These are phyloP conservation scores for Pseudognaphalium luteoalbum DNA, from an alignment of 129 eudicot genomes.

Conservation along the genomic window DNA sequence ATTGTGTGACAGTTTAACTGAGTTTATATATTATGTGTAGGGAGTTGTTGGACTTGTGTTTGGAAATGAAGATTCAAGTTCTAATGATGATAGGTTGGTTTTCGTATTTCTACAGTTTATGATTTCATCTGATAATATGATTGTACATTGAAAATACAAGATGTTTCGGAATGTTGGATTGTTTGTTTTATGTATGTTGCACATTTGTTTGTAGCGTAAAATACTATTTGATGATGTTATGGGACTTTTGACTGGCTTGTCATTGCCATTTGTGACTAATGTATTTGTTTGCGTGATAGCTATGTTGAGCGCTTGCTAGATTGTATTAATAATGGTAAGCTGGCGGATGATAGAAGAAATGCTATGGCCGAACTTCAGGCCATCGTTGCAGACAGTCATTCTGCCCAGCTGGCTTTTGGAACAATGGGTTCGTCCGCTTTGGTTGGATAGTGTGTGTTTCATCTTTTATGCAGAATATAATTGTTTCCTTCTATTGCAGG, in stretches of 20 bases:
- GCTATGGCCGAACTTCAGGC: conserved; percentile 87
- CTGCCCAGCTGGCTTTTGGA: conserved; percentile 92
- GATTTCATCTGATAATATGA: background rate
- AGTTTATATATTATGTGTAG: conserved; percentile 33
- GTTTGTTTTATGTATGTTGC: background rate
- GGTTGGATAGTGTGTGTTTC: conserved; percentile 2
- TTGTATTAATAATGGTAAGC: conserved; percentile 73
- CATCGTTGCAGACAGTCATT: conserved; percentile 75
- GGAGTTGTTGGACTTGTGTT: conserved; percentile 84
- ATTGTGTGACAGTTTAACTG: background rate
- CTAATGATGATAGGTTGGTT: conserved; percentile 76
- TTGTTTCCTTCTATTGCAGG: conserved; percentile 49
- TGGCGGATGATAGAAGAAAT: conserved; percentile 81
- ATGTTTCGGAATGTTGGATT: conserved; percentile 7
- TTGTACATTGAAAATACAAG: background rate
- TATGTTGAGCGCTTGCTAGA: conserved; percentile 94
- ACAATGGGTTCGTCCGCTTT: conserved; percentile 62
- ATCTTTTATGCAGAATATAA: conserved; percentile 13
- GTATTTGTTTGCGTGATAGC: conserved; percentile 39
- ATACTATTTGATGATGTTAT: background rate
- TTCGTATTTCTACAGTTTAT: conserved; percentile 4
- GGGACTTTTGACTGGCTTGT: conserved; percentile 14
- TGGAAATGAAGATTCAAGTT: conserved; percentile 68
- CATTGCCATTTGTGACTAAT: conserved; percentile 10
- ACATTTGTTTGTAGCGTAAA: background rate